Evolutionary conservation across 306 rosid species (phyloP).

Genomic region (Castanea mollissima): DNA sequence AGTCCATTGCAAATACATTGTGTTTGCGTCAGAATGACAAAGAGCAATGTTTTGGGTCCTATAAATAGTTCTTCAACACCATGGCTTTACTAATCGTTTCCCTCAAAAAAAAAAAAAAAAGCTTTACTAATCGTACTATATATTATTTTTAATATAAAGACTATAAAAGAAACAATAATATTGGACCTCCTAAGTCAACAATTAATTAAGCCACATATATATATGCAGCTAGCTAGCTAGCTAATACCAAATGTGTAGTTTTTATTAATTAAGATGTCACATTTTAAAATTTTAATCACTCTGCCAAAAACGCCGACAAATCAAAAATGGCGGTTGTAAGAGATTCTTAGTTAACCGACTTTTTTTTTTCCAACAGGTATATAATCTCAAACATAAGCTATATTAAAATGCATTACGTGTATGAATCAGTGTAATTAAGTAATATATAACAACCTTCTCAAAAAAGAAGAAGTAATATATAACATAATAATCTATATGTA

Average conservation of each 20-base stretch:
- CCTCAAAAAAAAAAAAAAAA: no score
- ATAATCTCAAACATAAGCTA: conserved; percentile 42
- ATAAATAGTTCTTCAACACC: conserved; percentile 32
- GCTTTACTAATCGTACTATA: neutral
- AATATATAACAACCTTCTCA: neutral
- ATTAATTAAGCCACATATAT: conserved; percentile 25
- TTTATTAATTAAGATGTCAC: neutral
- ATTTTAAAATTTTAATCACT: conserved; percentile 9
- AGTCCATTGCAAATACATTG: neutral
- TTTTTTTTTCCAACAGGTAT: conserved; percentile 7
- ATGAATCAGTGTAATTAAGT: neutral
- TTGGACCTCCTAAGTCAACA: conserved; percentile 38
- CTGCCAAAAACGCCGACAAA: conserved; percentile 56
- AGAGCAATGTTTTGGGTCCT: conserved; percentile 21
- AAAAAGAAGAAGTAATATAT: neutral
- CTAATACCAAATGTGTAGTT: conserved; percentile 30
- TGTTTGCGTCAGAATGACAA: conserved; percentile 11
- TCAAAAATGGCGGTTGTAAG: conserved; percentile 45
- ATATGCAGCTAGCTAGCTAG: neutral
- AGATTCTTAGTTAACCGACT: conserved; percentile 51
- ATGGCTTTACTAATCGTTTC: neutral
- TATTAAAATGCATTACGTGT: neutral
- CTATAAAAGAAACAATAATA: neutral
- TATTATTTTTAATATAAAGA: neutral
- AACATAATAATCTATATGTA: conserved; percentile 16